Base-by-base conservation (phyloP, 345 rosid species). In the Citrus glauca region DNA sequence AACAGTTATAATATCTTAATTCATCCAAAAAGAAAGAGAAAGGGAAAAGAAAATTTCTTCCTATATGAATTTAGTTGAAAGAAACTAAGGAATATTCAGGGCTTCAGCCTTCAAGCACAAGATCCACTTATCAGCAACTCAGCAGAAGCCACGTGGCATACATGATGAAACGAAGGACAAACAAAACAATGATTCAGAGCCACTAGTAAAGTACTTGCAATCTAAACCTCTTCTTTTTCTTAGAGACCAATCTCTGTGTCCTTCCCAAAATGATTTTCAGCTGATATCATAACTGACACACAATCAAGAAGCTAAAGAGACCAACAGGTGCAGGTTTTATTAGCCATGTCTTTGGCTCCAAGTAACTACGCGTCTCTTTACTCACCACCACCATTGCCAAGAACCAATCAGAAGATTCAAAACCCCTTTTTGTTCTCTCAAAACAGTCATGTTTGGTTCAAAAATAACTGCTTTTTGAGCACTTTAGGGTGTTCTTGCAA, bases 271-370 rank as follows among this genome's bases (percentile, higher is more conserved):
- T 32, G 75, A 33, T 30, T 59, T 65, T 20, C 35, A 1, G 50
- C 1, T 11, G 59, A 42, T 27, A 30, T 10, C 40, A 28, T 19
- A 55, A 64, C 28, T 42, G 14, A 73, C 55, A 27, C 48, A 4
- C 60, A 30, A 60, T 28, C 27, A 13, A 33, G 72, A 53, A 37
- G 65, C 57, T 24, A 40, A 56, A 48, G 45, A 69, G 10, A 28
- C n/a, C 1, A n/a, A 13, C 45, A 65, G n/a, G 9, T 45, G 7
- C 22, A 56, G 2, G 11, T 22, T 48, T 10, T 27, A 67, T 9
- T 17, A 33, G 73, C 86, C 85, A 92, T 92, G 97, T 84, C 92
- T 78, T 81, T 89, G 76, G 92, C 90, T 81, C 86, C 86, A 14
- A 80, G 84, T 33, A 85, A 86, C 68, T 84, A 81, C 67, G 86